Evolutionary conservation across 257 asterid species (phyloP), one percentile per base, ranked within the genome.

Genomic region (Nicotiana paniculata): DNA sequence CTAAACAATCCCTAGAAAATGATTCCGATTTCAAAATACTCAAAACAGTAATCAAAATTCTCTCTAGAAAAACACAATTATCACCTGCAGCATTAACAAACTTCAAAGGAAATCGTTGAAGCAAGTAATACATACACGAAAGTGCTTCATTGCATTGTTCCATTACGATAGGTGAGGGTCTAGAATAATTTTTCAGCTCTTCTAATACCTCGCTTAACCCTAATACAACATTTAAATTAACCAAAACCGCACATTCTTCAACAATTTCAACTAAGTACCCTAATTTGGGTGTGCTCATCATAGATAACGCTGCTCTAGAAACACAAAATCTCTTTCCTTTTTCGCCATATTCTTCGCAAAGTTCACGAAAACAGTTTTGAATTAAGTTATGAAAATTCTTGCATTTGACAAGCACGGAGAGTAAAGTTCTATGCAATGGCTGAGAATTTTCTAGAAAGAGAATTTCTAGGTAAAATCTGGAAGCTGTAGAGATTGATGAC

Each of bases 101-200:
- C 86, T 84, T 91, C 18, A 54, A 85, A 1, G 99, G 99, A 84
- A 90, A 94, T 35, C 98, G 96, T 82, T 93, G 99, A 48, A 96
- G 92, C 91, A 94, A 81, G 91, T 96, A 96, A 84, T 94, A 96
- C 89, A 93, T 63, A 87, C 99, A 94, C 21, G 99, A 96, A 77
- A 96, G 91, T 5, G 99, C 97, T 85, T 96, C 99, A 89, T 96
- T 98, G 86, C 97, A 96, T 78, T 96, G 98, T 74, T 94, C 98
- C 97, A 96, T 92, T 43, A 94, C 97, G 63, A 96, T 81, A 2
- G 99, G 99, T 21, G 99, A 94, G 61, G 97, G 98, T 89, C 97
- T 89, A 46, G 93, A 92, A 81, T 80, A 86, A 69, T 91, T 93
- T 32, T 85, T 79, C 35, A 90, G 89, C 83, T 91, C 98, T 6